Percentiles rank a stretch among this genome's conserved stretches.
phyloP scores from a whole-genome alignment of 78 protist genomes.

The Dictyostelium purpureum region DNA sequence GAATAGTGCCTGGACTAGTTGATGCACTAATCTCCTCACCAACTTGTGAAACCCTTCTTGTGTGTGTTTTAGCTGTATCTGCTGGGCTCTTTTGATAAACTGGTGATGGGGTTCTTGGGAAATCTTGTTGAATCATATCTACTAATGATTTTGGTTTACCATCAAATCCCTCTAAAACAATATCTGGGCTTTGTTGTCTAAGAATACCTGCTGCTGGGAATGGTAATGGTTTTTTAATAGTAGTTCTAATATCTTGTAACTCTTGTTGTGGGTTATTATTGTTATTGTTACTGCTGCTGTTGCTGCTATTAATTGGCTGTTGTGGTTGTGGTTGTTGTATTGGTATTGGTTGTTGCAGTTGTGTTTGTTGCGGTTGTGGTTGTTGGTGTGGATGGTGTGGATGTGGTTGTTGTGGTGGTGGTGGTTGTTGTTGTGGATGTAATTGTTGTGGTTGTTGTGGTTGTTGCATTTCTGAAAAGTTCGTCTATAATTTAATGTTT shows the following conservation, averaged over 20 bases:
- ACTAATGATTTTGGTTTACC: slow-evolving; percentile 78
- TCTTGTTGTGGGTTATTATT: background rate
- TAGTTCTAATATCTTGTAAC: background rate
- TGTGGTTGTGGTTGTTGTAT: slow-evolving; percentile 14
- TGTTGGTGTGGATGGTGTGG: background rate
- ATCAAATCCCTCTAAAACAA: slow-evolving; percentile 11
- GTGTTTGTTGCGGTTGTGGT: slow-evolving; percentile 20
- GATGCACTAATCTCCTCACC: background rate
- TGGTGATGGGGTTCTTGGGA: slow-evolving; percentile 91
- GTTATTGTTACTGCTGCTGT: background rate
- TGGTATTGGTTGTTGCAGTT: background rate
- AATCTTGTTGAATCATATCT: slow-evolving; percentile 85
- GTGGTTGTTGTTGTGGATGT: background rate
- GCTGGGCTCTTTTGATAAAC: slow-evolving; percentile 73
- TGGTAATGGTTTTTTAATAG: slow-evolving; percentile 65
- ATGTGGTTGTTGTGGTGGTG: background rate
- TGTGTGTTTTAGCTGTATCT: slow-evolving; percentile 51
- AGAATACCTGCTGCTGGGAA: slow-evolving; percentile 33
- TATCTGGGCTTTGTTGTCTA: slow-evolving; percentile 53
- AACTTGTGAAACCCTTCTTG: slow-evolving; percentile 49
- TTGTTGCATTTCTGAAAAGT: background rate
- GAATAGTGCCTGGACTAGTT: background rate
- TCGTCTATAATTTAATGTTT: background rate
- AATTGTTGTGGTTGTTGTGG: slow-evolving; percentile 9
- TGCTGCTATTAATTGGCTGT: background rate